Conservation (phyloP, 352 stramenopile species). For the Bremia lactucae region DNA sequence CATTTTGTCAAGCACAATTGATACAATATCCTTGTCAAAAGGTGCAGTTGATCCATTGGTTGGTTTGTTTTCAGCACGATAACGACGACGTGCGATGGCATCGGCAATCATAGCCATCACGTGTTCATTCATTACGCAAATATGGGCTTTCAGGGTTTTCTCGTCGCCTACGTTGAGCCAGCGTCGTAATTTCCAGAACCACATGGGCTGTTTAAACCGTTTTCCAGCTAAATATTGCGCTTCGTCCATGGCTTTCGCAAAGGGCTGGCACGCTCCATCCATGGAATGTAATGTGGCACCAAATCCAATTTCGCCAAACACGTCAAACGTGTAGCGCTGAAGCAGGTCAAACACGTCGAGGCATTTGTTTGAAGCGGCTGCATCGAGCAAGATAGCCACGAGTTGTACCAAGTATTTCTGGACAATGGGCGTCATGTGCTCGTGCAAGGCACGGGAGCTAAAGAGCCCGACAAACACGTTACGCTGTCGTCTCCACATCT, state of each 20-base stretch:
- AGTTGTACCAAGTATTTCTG: conserved; percentile 27
- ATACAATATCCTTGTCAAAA: conserved; percentile 23
- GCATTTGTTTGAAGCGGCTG: neutral
- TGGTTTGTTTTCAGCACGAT: conserved; percentile 5
- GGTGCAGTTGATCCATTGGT: neutral
- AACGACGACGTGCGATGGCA: conserved; percentile 21
- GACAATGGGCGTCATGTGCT: conserved; percentile 29
- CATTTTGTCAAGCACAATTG: conserved; percentile 9
- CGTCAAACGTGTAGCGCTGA: conserved; percentile 32
- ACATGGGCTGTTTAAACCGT: conserved; percentile 24
- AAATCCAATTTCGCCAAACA: conserved; percentile 38
- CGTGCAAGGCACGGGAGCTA: conserved; percentile 24
- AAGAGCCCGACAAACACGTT: conserved; percentile 30
- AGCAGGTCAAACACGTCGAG: conserved; percentile 28
- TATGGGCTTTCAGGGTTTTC: conserved; percentile 17
- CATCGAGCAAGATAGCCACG: conserved; percentile 12
- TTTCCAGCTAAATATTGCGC: conserved; percentile 14
- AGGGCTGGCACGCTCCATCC: conserved; percentile 22
- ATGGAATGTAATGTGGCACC: conserved; percentile 23
- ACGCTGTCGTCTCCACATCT: conserved; percentile 29
- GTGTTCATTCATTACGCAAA: conserved; percentile 29
- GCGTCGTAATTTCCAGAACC: conserved; percentile 16
- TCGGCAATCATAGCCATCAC: conserved; percentile 28
- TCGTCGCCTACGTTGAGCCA: conserved; percentile 34
- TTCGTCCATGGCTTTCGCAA: conserved; percentile 25